Conservation (phyloP, 768 basidiomycete genomes). For the Porpolomopsis calyptriformis region DNA sequence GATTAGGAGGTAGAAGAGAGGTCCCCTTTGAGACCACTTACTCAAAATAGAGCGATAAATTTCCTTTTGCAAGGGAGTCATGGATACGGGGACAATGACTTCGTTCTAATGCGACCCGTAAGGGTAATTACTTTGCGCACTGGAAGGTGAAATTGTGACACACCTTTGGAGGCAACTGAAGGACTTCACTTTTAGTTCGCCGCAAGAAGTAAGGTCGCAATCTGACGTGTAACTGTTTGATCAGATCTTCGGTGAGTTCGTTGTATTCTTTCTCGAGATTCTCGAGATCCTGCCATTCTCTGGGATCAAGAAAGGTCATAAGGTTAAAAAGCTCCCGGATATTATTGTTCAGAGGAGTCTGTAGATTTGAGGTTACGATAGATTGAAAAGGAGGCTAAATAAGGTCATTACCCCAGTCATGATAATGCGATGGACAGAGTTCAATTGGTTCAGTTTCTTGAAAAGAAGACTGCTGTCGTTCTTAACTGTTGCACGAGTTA, state of each 20-base stretch:
- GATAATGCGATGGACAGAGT: slow-evolving; percentile 68
- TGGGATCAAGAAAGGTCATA: slow-evolving; percentile 87
- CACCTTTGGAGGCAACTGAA: slow-evolving; percentile 88
- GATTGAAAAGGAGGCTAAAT: neutral
- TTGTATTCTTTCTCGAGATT: slow-evolving; percentile 64
- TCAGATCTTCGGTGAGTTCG: slow-evolving; percentile 66
- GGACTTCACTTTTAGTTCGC: slow-evolving; percentile 85
- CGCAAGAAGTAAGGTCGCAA: slow-evolving; percentile 88
- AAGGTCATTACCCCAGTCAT: slow-evolving; percentile 68
- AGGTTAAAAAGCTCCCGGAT: slow-evolving; percentile 93
- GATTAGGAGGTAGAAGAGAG: slow-evolving; percentile 1
- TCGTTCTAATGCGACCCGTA: slow-evolving; percentile 50
- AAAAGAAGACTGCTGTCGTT: slow-evolving; percentile 72
- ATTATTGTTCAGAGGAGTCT: slow-evolving; percentile 96
- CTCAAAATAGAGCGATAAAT: slow-evolving; percentile 81
- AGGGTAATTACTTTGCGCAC: neutral
- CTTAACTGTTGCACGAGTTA: slow-evolving; percentile 49
- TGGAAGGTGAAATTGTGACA: neutral
- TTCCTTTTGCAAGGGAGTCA: slow-evolving; percentile 79
- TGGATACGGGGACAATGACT: slow-evolving; percentile 83
- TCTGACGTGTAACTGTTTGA: slow-evolving; percentile 68
- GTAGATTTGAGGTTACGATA: slow-evolving; percentile 2
- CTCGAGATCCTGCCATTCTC: slow-evolving; percentile 67
- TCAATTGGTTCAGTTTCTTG: slow-evolving; percentile 71
- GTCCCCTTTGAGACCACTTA: slow-evolving; percentile 22